Evolutionary conservation across 73 alveolate species (phyloP).

Genomic region (Tetrahymena malaccensis): DNA sequence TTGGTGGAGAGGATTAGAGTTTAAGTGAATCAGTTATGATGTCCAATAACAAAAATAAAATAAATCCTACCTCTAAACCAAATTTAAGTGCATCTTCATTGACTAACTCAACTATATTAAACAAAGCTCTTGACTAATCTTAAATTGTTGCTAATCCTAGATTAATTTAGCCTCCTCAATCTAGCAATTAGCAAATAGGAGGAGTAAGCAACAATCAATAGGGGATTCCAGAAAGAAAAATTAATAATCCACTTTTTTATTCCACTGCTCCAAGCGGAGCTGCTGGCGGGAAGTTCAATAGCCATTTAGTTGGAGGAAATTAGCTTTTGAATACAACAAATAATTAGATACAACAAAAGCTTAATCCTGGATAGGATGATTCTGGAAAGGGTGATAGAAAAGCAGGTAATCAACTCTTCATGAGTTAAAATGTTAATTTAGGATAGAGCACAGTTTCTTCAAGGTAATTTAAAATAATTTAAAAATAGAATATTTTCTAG

Average conservation of each 20-base stretch:
- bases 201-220: not conserved
- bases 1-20: not conserved
- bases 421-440: not conserved
- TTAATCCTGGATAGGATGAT: not conserved
- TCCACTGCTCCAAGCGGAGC: not conserved
- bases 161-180: not conserved
- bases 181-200: not conserved
- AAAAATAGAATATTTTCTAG: not conserved
- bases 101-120: not conserved
- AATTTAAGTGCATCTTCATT: not conserved
- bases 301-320: not conserved
- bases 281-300: not conserved
- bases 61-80: not conserved
- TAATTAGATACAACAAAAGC: not conserved
- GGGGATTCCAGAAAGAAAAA: not conserved
- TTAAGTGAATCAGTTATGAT: not conserved
- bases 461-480: not conserved
- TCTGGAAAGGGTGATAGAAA: not conserved
- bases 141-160: not conserved
- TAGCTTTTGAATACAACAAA: not conserved
- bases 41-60: not conserved
- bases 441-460: not conserved
- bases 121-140: not conserved
- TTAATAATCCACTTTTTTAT: not conserved
- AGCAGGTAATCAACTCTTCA: not conserved